These are phyloP conservation scores for Uronychia setigera DNA, from an alignment of 73 alveolate species.

Conservation along the genomic window DNA sequence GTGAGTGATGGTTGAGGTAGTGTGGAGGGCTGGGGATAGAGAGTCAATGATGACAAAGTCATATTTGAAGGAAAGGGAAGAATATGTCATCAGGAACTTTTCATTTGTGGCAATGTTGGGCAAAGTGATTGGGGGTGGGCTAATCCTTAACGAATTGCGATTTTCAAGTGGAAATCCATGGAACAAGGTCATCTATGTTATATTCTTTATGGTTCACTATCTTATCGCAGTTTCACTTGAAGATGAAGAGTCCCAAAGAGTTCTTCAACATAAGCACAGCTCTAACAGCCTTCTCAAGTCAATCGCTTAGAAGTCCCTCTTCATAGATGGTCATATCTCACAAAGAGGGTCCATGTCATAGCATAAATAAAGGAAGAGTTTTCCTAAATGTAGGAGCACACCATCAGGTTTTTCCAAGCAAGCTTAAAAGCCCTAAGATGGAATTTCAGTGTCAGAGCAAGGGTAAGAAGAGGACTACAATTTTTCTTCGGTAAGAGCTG, in stretches of 20 bases:
- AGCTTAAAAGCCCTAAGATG: too few relatives aligned
- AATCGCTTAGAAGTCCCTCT: too few relatives aligned
- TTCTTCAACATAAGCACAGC: background rate
- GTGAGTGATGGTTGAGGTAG: constrained; percentile 4
- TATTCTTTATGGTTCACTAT: background rate
- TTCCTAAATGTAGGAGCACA: too few relatives aligned
- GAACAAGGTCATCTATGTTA: background rate
- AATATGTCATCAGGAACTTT: background rate
- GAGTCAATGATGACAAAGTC: too few relatives aligned
- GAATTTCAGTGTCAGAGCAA: too few relatives aligned
- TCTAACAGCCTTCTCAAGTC: too few relatives aligned
- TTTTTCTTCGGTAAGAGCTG: too few relatives aligned
- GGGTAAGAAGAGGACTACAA: too few relatives aligned
- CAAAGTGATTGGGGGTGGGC: background rate
- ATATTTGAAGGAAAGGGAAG: background rate
- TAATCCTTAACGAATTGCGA: background rate
- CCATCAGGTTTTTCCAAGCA: too few relatives aligned
- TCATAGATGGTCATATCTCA: too few relatives aligned
- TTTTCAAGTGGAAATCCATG: background rate
- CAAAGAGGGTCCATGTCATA: too few relatives aligned
- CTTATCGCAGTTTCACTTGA: background rate
- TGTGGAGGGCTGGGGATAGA: background rate
- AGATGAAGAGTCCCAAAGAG: background rate
- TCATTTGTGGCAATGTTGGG: background rate
- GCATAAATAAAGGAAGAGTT: too few relatives aligned